Base-by-base conservation (phyloP, 2,329 filamentous ascomycete genomes). In the Nemania sp. region DNA sequence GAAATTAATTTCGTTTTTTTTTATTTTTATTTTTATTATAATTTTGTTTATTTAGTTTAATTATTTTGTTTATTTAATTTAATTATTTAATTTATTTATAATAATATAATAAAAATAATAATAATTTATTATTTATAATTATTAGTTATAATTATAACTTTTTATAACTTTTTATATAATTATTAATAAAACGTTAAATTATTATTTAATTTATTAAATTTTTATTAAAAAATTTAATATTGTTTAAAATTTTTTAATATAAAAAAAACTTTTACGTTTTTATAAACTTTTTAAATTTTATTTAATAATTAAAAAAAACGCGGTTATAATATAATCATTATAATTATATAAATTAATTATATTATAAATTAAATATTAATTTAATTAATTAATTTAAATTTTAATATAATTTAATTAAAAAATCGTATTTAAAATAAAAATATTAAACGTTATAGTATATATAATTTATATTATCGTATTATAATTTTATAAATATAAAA, bases 261-360 rank as follows among this genome's bases (percentile, higher is more conserved):
- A 0, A 81, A 81, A 4, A 97, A 97, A 67, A 97, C 92, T 0
- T 88, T 88, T 60, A 88, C 91, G 0, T 94, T 90, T 0, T 83
- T 93, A 2, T 74, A 85, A 22, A 86, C 88, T 0, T 69, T 97
- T 8, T 83, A 81, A 41, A 76, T 86, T 1, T 74, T 92, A 48
- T 74, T 90, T 0, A 71, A 77, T 1, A 89, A 88, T 48, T 78
- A 62, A 24, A 20, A 82, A 64, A 67, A 69, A 2, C 63, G 66
- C 1, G 75, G 71, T 0, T 83, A 86, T 53, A 80, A 85, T 7
- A 89, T 89, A 0, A 85, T 97, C 24, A 78, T 96, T 17, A 77
- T 96, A 3, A 82, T 90, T 0, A 91, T 90, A 6, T 91, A 96
- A 64, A 97, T 91, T 0, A 97, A 97, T 54, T 91, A 96, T 69